phyloP scores from a whole-genome alignment of 768 basidiomycete genomes.

The button mushroom (Agaricus bisporus) region DNA sequence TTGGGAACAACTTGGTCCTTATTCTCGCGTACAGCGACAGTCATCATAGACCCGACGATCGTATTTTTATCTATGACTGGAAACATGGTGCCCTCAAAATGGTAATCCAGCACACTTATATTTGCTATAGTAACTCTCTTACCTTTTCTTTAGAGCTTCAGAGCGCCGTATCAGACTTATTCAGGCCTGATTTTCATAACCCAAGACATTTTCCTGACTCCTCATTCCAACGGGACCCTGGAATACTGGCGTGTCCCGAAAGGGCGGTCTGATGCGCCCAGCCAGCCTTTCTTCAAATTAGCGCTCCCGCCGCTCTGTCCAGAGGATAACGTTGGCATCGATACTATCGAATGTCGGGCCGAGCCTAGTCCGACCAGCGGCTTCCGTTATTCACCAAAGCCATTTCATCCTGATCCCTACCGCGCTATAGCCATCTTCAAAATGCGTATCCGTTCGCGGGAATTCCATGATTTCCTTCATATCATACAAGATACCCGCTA shows the following conservation, averaged over 20 bases:
- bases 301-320: conserved; percentile 25
- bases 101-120: conserved; percentile 19
- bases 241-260: conserved; percentile 31
- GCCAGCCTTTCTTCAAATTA: conserved; percentile 18
- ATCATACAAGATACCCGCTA: conserved; percentile 2
- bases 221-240: conserved; percentile 25
- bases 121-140: background rate
- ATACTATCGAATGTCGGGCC: conserved; percentile 27
- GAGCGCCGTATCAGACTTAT: conserved; percentile 21
- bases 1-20: conserved; percentile 37
- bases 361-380: conserved; percentile 33
- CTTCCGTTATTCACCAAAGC: conserved; percentile 3
- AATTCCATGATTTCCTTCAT: background rate
- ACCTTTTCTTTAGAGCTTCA: conserved; percentile 13
- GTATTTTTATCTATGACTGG: conserved; percentile 40
- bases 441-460: conserved; percentile 15
- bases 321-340: conserved; percentile 16
- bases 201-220: conserved; percentile 24
- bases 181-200: conserved; percentile 28
- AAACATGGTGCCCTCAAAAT: conserved; percentile 27
- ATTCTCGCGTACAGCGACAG: conserved; percentile 22
- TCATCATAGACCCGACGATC: conserved; percentile 15
- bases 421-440: conserved; percentile 31
- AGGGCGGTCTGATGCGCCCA: conserved; percentile 10
- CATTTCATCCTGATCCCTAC: conserved; percentile 16